Conservation (phyloP, 78 protist species). For the Monocercomonoides exilis region DNA sequence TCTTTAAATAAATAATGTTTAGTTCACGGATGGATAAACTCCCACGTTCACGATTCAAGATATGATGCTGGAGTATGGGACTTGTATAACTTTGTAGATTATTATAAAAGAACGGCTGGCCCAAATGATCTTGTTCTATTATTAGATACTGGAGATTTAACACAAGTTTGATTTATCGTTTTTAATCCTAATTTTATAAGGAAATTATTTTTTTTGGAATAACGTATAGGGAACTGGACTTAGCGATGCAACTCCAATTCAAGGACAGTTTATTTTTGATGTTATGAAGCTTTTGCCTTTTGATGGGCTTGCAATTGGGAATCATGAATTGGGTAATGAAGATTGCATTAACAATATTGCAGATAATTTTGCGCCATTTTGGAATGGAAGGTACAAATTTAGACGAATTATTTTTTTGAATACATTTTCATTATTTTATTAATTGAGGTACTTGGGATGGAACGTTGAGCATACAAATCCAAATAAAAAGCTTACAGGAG, state of each 20-base stretch:
- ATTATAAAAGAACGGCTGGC: neutral
- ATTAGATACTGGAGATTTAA: conserved; percentile 30
- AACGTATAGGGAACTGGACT: conserved; percentile 32
- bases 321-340: conserved; percentile 21
- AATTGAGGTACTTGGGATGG: too few relatives aligned
- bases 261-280: conserved; percentile 9
- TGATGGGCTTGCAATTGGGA: conserved; percentile 22
- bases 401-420: too few relatives aligned
- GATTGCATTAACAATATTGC: neutral
- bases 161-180: too few relatives aligned
- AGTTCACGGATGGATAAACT: conserved; percentile 4
- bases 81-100: neutral
- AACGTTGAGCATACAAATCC: too few relatives aligned
- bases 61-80: neutral
- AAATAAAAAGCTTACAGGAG: too few relatives aligned
- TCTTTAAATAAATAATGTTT: too few relatives aligned
- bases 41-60: neutral
- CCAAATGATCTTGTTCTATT: conserved; percentile 6
- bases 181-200: too few relatives aligned
- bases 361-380: neutral
- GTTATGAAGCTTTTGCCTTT: neutral
- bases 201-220: too few relatives aligned
- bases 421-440: too few relatives aligned
- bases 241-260: neutral
- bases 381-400: too few relatives aligned